Percentiles rank a stretch among this genome's conserved stretches.
Conservation (phyloP, 257 asterid genomes). For the Thymus quinquecostatus region DNA sequence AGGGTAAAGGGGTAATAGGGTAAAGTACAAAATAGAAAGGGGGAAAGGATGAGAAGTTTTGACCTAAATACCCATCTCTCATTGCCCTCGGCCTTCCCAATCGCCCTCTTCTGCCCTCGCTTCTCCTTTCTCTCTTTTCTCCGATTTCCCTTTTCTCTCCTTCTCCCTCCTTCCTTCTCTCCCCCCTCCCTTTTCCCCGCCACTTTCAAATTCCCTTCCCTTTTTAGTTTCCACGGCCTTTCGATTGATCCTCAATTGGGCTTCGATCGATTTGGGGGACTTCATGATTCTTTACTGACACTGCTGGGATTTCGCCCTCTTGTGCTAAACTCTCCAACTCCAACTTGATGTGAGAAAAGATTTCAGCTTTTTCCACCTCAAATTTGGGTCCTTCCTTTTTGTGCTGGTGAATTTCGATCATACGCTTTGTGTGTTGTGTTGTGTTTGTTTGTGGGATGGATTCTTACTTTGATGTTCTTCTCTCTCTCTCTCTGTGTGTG, state of each 20-base stretch:
- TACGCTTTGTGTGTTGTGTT: neutral
- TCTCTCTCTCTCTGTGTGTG: neutral
- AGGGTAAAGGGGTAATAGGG: conserved; percentile 71
- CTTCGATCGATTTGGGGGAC: conserved; percentile 9
- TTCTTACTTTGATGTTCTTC: neutral
- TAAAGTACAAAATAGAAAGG: conserved; percentile 44
- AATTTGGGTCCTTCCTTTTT: neutral
- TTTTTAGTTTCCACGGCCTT: neutral
- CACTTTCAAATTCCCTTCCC: conserved; percentile 50
- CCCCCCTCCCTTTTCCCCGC: conserved; percentile 56
- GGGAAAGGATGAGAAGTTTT: conserved; percentile 44
- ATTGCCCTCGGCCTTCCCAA: conserved; percentile 63
- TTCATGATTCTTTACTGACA: conserved; percentile 27
- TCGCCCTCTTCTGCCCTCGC: conserved; percentile 68
- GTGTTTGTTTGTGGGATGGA: too few species aligned
- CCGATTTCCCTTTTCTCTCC: conserved; percentile 65
- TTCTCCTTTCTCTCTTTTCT: conserved; percentile 49
- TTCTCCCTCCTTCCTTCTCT: conserved; percentile 34
- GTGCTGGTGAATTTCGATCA: conserved; percentile 13
- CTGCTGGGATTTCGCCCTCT: conserved; percentile 29
- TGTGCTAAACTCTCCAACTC: conserved; percentile 32
- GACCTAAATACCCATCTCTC: conserved; percentile 98
- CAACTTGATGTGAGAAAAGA: conserved; percentile 32
- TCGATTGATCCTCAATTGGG: neutral
- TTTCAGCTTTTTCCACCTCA: neutral